phyloP scores from a whole-genome alignment of 345 rosid species.

The Lumnitzera littorea region DNA sequence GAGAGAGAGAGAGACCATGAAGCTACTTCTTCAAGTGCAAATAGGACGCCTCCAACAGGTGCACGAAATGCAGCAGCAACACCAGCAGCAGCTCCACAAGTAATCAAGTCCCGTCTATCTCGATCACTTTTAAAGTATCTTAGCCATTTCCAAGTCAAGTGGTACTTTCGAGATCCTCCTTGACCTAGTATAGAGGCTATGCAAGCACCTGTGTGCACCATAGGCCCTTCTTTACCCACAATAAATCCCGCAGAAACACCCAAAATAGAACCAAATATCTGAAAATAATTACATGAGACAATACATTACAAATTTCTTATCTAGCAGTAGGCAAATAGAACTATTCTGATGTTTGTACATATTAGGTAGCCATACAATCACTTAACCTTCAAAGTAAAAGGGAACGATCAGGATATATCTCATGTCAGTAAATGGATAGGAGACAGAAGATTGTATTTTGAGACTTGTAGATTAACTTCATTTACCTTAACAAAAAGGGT shows the following conservation, averaged over 20 bases:
- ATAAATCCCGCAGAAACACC: slow-evolving; percentile 43
- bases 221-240: slow-evolving; percentile 47
- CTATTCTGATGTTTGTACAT: no score
- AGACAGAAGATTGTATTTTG: no score
- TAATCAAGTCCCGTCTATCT: slow-evolving; percentile 44
- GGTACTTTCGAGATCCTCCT: slow-evolving; percentile 42
- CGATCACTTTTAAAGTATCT: slow-evolving; percentile 43
- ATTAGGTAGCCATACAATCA: no score
- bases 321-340: no score
- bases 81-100: slow-evolving; percentile 48
- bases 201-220: slow-evolving; percentile 49
- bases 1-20: slow-evolving; percentile 28
- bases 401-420: no score
- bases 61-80: slow-evolving; percentile 50
- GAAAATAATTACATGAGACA: slow-evolving; percentile 7
- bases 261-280: slow-evolving; percentile 34
- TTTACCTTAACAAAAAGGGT: slow-evolving; percentile 45
- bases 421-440: no score
- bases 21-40: slow-evolving; percentile 53
- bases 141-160: slow-evolving; percentile 44
- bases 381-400: no score
- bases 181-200: slow-evolving; percentile 44
- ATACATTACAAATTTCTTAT: neutral
- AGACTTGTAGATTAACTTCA: neutral
- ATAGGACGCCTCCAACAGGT: slow-evolving; percentile 48